Evolutionary conservation across 148 eudicot genomes (phyloP), one percentile per base, ranked within the genome.

Genomic region (Rhododendron molle): DNA sequence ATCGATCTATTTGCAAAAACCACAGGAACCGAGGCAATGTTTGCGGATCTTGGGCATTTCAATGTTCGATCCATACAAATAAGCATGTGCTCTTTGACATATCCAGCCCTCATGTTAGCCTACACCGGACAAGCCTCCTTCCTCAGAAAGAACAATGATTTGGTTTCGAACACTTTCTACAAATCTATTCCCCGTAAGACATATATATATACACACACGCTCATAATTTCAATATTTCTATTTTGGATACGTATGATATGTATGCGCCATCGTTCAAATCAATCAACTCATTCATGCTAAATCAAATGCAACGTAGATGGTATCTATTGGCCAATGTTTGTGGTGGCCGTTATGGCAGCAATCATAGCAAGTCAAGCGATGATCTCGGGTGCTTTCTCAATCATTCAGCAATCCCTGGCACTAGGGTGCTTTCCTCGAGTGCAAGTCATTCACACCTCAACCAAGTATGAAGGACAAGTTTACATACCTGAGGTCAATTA

Each of bases 301-400:
- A 69, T 69, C 36, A 2, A 11, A 69, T 69, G 36, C 20, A 50
- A 26, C 32, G 78, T 72, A 87, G 88, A 32, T 30, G 72, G 67
- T 5, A 5, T 87, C 32, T 87, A 83, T 40, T 87, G 85, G 93
- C 92, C 93, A 5, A 87, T 91, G 91, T 92, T 92, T 82, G 86
- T 79, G n/a, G 87, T 92, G 47, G 94, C 93, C 0, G 91, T 92
- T 74, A 3, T 89, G 69, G 92, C 94, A 44, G 91, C 94, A 30
- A 92, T 92, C 77, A 92, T 92, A 80, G 94, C 94, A 1, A 92
- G 94, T 67, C 93, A 92, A 84, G 91, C 94, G 16, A 89, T 92
- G 90, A 92, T 92, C 54, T 92, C 94, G 0, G 94, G 93, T 5
- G 87, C 94, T 12, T 92, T 92, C 83, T 89, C 94, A 1, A 92